phyloP scores from a whole-genome alignment of 805 yeast species.

The Suhomyces kilbournensis region DNA sequence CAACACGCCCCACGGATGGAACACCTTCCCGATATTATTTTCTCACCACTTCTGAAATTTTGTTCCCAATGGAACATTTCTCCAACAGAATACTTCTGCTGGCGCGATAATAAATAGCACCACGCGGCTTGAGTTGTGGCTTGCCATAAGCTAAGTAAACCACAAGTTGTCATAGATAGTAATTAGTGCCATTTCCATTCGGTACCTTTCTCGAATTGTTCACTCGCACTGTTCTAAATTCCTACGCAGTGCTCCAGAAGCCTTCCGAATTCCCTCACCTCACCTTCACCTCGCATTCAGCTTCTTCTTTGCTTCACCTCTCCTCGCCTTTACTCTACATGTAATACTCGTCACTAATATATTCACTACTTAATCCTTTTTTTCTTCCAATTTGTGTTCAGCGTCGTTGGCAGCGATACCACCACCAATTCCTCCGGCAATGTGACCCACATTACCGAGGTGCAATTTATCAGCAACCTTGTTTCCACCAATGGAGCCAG shows the following conservation, averaged over 20 bases:
- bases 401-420: conserved; percentile 32
- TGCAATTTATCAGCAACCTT: conserved; percentile 33
- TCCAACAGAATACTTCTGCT: neutral
- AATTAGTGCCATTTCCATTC: neutral
- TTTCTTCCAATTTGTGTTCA: conserved; percentile 29
- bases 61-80: too few relatives aligned
- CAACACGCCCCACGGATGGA: neutral
- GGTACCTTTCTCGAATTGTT: neutral
- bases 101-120: neutral
- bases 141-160: neutral
- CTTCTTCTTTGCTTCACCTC: too few relatives aligned
- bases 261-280: neutral
- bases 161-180: too few relatives aligned
- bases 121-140: neutral
- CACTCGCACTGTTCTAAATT: neutral
- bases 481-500: conserved; percentile 39
- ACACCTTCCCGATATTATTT: neutral
- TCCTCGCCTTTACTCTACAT: neutral
- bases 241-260: neutral
- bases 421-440: conserved; percentile 33
- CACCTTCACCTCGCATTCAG: neutral
- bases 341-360: neutral
- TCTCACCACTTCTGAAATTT: too few relatives aligned
- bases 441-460: conserved; percentile 32
- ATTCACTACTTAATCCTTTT: conserved; percentile 1